Percentiles rank a stretch among this genome's conserved stretches.
Evolutionary conservation across 1,139 yeast genomes (phyloP).

Genomic region (Yamadazyma spencermartinsiae): DNA sequence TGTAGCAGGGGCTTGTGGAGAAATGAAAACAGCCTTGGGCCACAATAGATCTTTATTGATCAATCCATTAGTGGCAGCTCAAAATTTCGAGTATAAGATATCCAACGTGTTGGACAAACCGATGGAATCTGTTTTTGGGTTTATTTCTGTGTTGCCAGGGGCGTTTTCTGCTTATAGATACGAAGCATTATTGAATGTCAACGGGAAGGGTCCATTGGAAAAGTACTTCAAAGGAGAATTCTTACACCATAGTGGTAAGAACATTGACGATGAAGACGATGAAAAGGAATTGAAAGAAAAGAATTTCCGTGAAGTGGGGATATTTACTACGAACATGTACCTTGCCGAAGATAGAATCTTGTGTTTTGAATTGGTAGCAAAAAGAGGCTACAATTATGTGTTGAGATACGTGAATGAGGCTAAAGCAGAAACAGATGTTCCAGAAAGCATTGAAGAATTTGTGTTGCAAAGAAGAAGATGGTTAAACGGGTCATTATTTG

Average conservation of each 20-base stretch:
- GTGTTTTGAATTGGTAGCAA: slow-evolving; percentile 83
- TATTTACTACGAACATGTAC: slow-evolving; percentile 81
- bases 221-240: slow-evolving; percentile 81
- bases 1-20: slow-evolving; percentile 92
- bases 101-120: slow-evolving; percentile 84
- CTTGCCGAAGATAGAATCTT: slow-evolving; percentile 82
- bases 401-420: slow-evolving; percentile 75
- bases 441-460: slow-evolving; percentile 69
- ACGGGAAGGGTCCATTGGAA: slow-evolving; percentile 71
- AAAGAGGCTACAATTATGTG: slow-evolving; percentile 57
- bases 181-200: slow-evolving; percentile 63
- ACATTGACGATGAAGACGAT: slow-evolving; percentile 40
- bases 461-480: slow-evolving; percentile 80
- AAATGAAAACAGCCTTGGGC: slow-evolving; percentile 71
- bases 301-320: slow-evolving; percentile 54
- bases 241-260: slow-evolving; percentile 50
- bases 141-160: slow-evolving; percentile 80
- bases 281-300: slow-evolving; percentile 44
- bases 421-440: slow-evolving; percentile 82
- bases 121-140: slow-evolving; percentile 79
- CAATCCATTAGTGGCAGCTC: slow-evolving; percentile 82
- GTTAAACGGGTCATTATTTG: slow-evolving; percentile 84
- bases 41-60: slow-evolving; percentile 51
- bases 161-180: slow-evolving; percentile 85
- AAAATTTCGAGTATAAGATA: slow-evolving; percentile 81